A percentile compares a stretch with the other conserved stretches of the same genome.
phyloP scores from a whole-genome alignment of 2,329 filamentous ascomycete species.

The Fusarium coffeatum region DNA sequence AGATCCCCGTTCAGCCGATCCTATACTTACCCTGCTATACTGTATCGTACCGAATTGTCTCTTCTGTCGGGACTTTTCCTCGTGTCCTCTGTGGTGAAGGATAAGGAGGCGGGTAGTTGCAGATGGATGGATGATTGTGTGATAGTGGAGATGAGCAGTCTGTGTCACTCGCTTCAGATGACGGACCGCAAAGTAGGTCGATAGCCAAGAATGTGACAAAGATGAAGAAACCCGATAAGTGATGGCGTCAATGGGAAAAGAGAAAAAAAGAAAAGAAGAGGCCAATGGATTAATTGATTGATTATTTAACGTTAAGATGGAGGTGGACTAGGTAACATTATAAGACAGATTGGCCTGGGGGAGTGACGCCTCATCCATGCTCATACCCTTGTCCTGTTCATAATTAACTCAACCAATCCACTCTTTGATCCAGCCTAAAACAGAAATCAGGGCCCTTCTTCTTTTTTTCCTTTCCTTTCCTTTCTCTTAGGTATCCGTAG shows the following conservation, averaged over 20 bases:
- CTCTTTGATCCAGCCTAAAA: background rate
- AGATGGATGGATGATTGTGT: slow-evolving; percentile 21
- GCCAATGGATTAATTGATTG: slow-evolving; percentile 4
- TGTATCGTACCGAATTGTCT: slow-evolving; percentile 27
- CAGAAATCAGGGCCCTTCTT: slow-evolving; percentile 1
- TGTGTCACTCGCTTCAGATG: slow-evolving; percentile 21
- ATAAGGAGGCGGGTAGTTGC: slow-evolving; percentile 15
- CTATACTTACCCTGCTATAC: background rate
- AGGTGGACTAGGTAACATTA: background rate
- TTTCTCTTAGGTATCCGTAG: background rate
- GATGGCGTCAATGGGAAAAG: slow-evolving; percentile 6
- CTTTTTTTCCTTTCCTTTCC: background rate
- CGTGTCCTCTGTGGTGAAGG: slow-evolving; percentile 12
- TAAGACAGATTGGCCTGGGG: slow-evolving; percentile 3
- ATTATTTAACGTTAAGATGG: background rate
- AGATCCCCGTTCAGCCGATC: background rate
- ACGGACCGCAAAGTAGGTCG: background rate
- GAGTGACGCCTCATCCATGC: slow-evolving; percentile 32
- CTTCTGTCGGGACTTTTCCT: slow-evolving; percentile 31
- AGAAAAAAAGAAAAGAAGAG: slow-evolving; percentile 13
- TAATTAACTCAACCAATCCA: slow-evolving; percentile 4
- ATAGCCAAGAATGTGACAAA: slow-evolving; percentile 8
- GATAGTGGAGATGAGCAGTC: slow-evolving; percentile 4
- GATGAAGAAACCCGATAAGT: slow-evolving; percentile 19
- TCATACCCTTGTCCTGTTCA: background rate